These are phyloP conservation scores for Hypomontagnella submonticulosa DNA, from an alignment of 495 filamentous ascomycete genomes.

Conservation along the genomic window DNA sequence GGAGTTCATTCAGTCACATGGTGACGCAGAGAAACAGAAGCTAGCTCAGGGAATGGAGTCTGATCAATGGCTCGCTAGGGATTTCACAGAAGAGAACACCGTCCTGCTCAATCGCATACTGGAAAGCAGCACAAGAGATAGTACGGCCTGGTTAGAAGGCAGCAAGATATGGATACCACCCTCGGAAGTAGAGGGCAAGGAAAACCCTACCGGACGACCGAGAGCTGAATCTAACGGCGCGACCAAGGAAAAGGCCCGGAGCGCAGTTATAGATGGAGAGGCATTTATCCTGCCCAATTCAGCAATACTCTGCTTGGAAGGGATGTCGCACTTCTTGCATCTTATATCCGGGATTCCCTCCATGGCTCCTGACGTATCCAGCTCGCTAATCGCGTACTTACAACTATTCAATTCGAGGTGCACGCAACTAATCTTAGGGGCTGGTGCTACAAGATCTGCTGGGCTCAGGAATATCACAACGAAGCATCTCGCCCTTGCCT, in stretches of 20 bases:
- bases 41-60: slow-evolving; percentile 87
- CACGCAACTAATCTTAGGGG: slow-evolving; percentile 92
- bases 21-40: slow-evolving; percentile 78
- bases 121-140: slow-evolving; percentile 81
- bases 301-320: slow-evolving; percentile 78
- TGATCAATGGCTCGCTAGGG: slow-evolving; percentile 89
- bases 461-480: slow-evolving; percentile 97
- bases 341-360: slow-evolving; percentile 85
- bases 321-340: slow-evolving; percentile 83
- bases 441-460: slow-evolving; percentile 89
- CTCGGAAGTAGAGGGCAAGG: slow-evolving; percentile 51
- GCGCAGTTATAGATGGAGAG: slow-evolving; percentile 84
- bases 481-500: slow-evolving; percentile 92
- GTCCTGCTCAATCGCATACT: slow-evolving; percentile 74
- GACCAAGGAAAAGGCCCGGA: slow-evolving; percentile 72
- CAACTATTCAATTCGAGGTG: slow-evolving; percentile 94
- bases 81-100: slow-evolving; percentile 77
- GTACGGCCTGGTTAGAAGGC: slow-evolving; percentile 74
- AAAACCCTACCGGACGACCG: slow-evolving; percentile 44
- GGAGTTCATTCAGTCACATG: slow-evolving; percentile 82
- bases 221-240: slow-evolving; percentile 61
- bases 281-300: slow-evolving; percentile 88
- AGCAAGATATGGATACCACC: slow-evolving; percentile 77
- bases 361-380: slow-evolving; percentile 84
- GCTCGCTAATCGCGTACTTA: slow-evolving; percentile 70